Base-by-base conservation (phyloP, 2,329 filamentous ascomycete species). In the Aureobasidium uvarum region DNA sequence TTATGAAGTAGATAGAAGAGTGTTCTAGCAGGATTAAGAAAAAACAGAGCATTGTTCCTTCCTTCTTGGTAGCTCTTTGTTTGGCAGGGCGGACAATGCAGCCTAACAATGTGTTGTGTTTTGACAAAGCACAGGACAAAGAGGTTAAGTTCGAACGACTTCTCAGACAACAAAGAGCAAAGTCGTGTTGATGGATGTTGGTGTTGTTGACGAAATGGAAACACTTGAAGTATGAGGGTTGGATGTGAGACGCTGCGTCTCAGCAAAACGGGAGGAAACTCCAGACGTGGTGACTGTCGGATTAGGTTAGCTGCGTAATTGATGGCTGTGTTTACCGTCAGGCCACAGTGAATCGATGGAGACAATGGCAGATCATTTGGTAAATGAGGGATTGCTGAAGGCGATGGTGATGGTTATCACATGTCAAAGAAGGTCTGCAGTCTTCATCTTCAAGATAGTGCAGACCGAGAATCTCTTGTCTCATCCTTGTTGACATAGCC, bases 101-200 rank as follows among this genome's bases (percentile, higher is more conserved):
- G 13, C n/a, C 10, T 13, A 36, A 56, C 38, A 56, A 56, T 56
- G 54, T 31, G 16, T 55, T 55, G 51, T 55, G 11, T 55, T 28
- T 3, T 8, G n/a, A 31, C 39, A 58, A 41, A 41, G 39, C 5
- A 20, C 0, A n/a, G 14, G 38, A 45, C 8, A 45, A 58, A 58
- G 39, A 25, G 6, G 14, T 8, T 13, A 13, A 16, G 0, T 16
- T n/a, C 10, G 4, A 39, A 8, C 14, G 31, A 38, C 16, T 36
- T n/a, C n/a, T 43, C 2, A 31, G 39, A 58, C 38, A 58, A 58
- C 16, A 25, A 16, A 58, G 16, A 45, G 33, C 4, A 45, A 10
- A 14, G 1, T 13, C 16, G 25, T 51, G 1, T 20, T 7, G 14
- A 25, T 18, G 5, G 11, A 4, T 14, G 33, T 14, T 33, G 16